Conservation (phyloP, 106 monocot genomes). For the Iris macrosiphon region DNA sequence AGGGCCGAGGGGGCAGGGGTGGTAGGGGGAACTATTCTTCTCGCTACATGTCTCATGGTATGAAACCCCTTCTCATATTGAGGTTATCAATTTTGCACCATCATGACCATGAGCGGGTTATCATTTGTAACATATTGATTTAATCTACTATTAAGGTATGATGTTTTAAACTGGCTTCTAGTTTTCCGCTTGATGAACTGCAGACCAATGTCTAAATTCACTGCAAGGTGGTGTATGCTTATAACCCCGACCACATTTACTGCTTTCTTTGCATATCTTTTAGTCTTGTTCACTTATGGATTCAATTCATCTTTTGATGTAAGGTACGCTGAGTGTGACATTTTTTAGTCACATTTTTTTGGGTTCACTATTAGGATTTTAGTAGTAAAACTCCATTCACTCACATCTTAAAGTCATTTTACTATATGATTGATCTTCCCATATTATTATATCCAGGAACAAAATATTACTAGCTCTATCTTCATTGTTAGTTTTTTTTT, state of each 20-base stretch:
- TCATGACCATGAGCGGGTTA: background rate
- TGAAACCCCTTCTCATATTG: background rate
- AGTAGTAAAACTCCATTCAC: background rate
- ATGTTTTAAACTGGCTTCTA: background rate
- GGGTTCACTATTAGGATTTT: background rate
- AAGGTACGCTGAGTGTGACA: no score
- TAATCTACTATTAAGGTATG: background rate
- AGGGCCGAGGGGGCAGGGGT: conserved; percentile 44
- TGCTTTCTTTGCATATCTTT: no score
- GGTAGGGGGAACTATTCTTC: conserved; percentile 54
- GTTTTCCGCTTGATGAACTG: background rate
- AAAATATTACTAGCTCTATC: background rate
- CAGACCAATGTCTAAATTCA: no score
- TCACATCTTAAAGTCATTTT: background rate
- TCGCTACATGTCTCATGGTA: conserved; percentile 38
- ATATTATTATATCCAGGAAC: background rate
- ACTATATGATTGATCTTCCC: background rate
- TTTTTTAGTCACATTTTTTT: no score
- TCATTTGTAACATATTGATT: background rate
- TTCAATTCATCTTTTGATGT: no score
- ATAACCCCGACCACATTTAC: no score
- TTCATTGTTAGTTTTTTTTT: background rate
- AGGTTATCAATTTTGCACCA: background rate
- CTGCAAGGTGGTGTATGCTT: no score
- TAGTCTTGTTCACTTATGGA: no score